Evolutionary conservation across 2,329 filamentous ascomycete species (phyloP), one percentile per base, ranked within the genome.

Genomic region (Dothistroma pini): DNA sequence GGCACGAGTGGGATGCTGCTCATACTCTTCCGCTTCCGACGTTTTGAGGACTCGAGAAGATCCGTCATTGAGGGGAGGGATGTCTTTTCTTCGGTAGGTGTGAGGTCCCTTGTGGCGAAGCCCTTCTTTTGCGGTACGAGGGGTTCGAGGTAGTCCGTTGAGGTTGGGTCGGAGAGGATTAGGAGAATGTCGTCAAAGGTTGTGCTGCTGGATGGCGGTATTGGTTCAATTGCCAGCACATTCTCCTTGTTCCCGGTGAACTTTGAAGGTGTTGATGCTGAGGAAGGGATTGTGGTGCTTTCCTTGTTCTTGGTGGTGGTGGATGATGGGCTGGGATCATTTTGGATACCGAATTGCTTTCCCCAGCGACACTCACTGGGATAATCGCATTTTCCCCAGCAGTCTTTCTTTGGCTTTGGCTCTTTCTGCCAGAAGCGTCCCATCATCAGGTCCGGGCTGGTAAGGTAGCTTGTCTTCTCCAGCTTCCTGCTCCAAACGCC

Each of bases 311-410:
- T 34, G 5, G 11, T 35, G n/a, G 38, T 21, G 14, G 62, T 58
- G 2, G 62, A 25, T 2, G 38, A n/a, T 14, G 58, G 44, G 4
- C 50, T 44, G 11, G 59, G 19, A 22, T 49, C 48, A 22, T 57
- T 66, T 38, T 63, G 57, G 1, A 70, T 67, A 5, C 71, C 70
- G 21, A 66, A 72, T 56, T 71, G 68, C 59, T 71, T 74, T 6
- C 74, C 73, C 75, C 75, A 77, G 6, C 78, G 74, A 63, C 79
- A 81, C 56, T 81, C 75, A 31, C 72, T 76, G 0, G 79, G 79
- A 59, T 79, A 81, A 55, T 80, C 76, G 66, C 79, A 81, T 4
- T 54, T 64, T 10, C 70, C 70, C 77, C 78, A 80, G 68, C 79
- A 81, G 60, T 80, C 72, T 56, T 75, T 74, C 58, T 62, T 62